phyloP scores from a whole-genome alignment of 2,329 filamentous ascomycete species.

The Fusarium neocosmosporiellum region DNA sequence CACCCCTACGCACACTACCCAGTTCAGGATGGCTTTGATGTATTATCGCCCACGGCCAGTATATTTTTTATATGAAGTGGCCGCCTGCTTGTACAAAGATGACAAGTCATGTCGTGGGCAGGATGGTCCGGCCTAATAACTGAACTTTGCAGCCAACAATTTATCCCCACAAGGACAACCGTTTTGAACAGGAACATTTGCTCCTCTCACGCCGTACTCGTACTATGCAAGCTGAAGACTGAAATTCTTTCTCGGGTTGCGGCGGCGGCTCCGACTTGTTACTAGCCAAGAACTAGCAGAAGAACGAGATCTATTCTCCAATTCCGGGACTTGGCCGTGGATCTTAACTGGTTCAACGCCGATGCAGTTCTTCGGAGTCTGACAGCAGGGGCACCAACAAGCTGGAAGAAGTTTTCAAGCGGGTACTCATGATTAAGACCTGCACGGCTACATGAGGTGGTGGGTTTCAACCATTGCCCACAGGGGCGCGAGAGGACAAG shows the following conservation, averaged over 20 bases:
- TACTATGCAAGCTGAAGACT: not conserved
- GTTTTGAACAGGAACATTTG: not conserved
- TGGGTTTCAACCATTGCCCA: not conserved
- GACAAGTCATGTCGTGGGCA: constrained; percentile 35
- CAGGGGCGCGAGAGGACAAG: not conserved
- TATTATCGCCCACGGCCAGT: not conserved
- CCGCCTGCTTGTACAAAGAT: constrained; percentile 7
- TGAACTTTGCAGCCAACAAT: constrained; percentile 32
- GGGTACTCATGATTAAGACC: constrained; percentile 1
- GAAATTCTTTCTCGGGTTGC: not conserved
- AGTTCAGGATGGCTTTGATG: not conserved
- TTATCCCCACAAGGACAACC: constrained; percentile 27
- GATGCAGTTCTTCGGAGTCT: constrained; percentile 4
- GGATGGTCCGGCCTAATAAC: constrained; percentile 25
- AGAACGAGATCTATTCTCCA: not conserved
- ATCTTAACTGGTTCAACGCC: not conserved
- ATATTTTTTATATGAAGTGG: not conserved
- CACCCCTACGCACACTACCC: not conserved
- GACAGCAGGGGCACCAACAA: not conserved
- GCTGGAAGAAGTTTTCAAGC: constrained; percentile 5
- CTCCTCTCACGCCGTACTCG: constrained; percentile 7
- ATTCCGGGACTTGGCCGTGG: not conserved
- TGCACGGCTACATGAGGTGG: constrained; percentile 1
- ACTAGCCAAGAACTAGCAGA: not conserved
- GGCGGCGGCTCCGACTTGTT: constrained; percentile 1